A percentile compares a stretch with the other conserved stretches of the same genome.
These are phyloP conservation scores for Rhizophora mangle DNA, from an alignment of 345 rosid species.

Conservation along the genomic window DNA sequence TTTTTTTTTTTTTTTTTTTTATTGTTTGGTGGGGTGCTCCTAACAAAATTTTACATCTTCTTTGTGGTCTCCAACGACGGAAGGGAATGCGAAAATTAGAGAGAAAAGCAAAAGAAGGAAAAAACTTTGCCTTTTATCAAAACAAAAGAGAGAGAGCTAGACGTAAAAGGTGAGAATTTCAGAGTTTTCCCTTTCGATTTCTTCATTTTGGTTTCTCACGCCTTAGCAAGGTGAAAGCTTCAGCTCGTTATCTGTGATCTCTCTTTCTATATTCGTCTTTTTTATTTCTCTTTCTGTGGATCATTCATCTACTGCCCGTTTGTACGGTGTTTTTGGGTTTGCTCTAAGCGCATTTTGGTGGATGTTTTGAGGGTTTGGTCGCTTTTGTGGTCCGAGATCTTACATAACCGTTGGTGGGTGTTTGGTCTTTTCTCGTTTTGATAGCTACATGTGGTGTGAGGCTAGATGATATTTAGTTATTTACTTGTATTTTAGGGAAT, in stretches of 20 bases:
- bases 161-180: constrained; percentile 40
- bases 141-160: constrained; percentile 31
- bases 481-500: background rate
- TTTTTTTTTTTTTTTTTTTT: background rate
- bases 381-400: constrained; percentile 36
- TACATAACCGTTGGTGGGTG: constrained; percentile 20
- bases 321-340: constrained; percentile 16
- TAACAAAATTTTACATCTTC: constrained; percentile 8
- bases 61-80: constrained; percentile 24
- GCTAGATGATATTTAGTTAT: constrained; percentile 4
- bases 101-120: background rate
- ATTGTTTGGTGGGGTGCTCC: background rate
- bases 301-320: background rate
- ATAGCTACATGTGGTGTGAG: background rate
- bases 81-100: constrained; percentile 15
- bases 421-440: constrained; percentile 24
- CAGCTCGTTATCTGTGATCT: constrained; percentile 22
- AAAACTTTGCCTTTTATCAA: constrained; percentile 61
- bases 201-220: constrained; percentile 32
- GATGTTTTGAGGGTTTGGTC: constrained; percentile 32
- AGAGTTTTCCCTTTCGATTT: constrained; percentile 37
- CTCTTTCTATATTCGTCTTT: constrained; percentile 28
- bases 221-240: constrained; percentile 18
- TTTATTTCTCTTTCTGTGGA: constrained; percentile 1
- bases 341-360: constrained; percentile 16